A percentile compares a stretch with the other conserved stretches of the same genome.
Evolutionary conservation across 2,329 filamentous ascomycete genomes (phyloP).

Genomic region (Alternaria brassicicola): DNA sequence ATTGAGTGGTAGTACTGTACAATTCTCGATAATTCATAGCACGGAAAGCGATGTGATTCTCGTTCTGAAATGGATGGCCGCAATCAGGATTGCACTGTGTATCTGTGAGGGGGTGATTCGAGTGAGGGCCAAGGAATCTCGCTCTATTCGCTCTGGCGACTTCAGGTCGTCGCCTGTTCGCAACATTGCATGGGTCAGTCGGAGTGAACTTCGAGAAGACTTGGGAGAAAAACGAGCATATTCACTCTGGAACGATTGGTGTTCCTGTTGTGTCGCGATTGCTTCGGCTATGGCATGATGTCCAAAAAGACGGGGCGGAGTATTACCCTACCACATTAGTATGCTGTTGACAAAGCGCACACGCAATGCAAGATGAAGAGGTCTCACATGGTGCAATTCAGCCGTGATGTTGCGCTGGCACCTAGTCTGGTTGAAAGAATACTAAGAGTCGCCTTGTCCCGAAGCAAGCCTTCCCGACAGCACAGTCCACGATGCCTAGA

Average conservation of each 20-base stretch:
- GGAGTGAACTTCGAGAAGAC: neutral
- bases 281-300: neutral
- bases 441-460: neutral
- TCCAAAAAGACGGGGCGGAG: neutral
- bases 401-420: neutral
- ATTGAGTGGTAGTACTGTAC: neutral
- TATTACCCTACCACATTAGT: neutral
- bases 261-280: neutral
- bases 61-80: neutral
- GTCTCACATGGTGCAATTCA: neutral
- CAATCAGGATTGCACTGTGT: neutral
- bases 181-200: neutral
- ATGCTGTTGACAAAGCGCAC: neutral
- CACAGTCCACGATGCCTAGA: conserved; percentile 18
- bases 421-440: neutral
- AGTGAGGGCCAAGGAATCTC: neutral
- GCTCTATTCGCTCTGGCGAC: neutral
- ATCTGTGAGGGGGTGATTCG: neutral
- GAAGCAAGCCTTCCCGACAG: neutral
- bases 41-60: neutral
- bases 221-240: neutral
- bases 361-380: neutral
- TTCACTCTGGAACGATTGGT: neutral
- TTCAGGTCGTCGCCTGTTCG: neutral
- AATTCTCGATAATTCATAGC: neutral